Conservation (phyloP, 257 asterid species). For the Solanum neorickii region DNA sequence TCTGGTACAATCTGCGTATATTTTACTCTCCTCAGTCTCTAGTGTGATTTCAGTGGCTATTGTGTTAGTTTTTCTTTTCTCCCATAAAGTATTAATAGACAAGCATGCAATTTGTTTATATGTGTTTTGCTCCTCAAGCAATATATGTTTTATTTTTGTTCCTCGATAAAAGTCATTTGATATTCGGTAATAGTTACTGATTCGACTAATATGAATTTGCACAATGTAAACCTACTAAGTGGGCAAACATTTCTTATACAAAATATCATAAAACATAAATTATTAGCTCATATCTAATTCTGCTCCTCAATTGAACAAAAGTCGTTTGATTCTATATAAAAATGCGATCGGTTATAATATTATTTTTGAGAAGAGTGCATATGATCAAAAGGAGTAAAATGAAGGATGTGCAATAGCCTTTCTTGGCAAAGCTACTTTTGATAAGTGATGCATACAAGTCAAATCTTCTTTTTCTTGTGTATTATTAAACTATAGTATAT, state of each 20-base stretch:
- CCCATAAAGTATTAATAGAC: background rate
- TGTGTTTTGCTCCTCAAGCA: background rate
- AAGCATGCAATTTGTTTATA: background rate
- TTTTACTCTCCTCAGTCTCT: fast-evolving
- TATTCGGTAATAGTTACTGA: background rate
- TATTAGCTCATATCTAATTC: no score
- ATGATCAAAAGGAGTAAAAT: background rate
- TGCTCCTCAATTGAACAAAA: no score
- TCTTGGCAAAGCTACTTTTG: background rate
- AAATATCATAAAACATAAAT: no score
- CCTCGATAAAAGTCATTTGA: background rate
- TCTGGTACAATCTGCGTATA: background rate
- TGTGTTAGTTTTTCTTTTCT: background rate
- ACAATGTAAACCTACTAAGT: background rate
- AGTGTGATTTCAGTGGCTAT: background rate
- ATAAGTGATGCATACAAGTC: background rate
- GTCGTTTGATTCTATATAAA: no score
- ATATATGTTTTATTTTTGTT: background rate
- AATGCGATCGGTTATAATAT: no score
- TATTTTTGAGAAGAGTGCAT: background rate
- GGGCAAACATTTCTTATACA: background rate
- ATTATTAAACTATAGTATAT: background rate
- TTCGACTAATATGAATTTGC: background rate
- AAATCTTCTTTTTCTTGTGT: background rate
- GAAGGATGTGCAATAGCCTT: background rate